Evolutionary conservation across 2,329 filamentous ascomycete genomes (phyloP), one percentile per base, ranked within the genome.

Genomic region (Lasiodiplodia gonubiensis): DNA sequence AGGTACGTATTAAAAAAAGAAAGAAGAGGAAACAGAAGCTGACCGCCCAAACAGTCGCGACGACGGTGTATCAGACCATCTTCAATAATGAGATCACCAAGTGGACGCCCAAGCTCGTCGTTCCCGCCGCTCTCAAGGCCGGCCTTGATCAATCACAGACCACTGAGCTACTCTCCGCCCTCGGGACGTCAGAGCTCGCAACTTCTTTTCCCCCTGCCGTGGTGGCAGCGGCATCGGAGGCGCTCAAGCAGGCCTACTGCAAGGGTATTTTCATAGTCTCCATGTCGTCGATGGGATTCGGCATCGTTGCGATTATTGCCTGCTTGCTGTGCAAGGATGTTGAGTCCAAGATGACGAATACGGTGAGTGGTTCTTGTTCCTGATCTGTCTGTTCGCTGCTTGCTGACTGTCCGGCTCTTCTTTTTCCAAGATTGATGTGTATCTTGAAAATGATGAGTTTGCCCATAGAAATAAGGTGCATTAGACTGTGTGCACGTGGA

Each of bases 21-120:
- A 33, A 8, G 10, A 30, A 30, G 10, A 10, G 30, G 10, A 33
- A 33, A 33, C 8, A 33, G 30, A 33, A 33, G 30, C 30, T 33
- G 1, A 33, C 30, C 8, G 1, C 30, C 30, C 30, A 33, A 30
- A 33, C 8, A 27, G 70, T 75, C 10, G 72, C 72, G 2, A 69
- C 71, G 35, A 71, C 73, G 1, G 72, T 74, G 30, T 84, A 82
- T 70, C 76, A 76, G 14, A 80, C 81, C 4, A 80, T 83, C 63
- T 73, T 80, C 39, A 79, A 75, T 63, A 83, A 81, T 64, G 69
- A 70, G 37, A 23, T 23, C 70, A 72, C 70, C 67, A 69, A 51
- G 67, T 42, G 25, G 5, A 70, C 16, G 68, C 73, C 70, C 16
- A 59, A 61, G 21, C 71, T 70, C 10, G 68, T 76, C 4, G 69